Evolutionary conservation across 306 rosid species (phyloP).

Genomic region (Abrus precatorius): DNA sequence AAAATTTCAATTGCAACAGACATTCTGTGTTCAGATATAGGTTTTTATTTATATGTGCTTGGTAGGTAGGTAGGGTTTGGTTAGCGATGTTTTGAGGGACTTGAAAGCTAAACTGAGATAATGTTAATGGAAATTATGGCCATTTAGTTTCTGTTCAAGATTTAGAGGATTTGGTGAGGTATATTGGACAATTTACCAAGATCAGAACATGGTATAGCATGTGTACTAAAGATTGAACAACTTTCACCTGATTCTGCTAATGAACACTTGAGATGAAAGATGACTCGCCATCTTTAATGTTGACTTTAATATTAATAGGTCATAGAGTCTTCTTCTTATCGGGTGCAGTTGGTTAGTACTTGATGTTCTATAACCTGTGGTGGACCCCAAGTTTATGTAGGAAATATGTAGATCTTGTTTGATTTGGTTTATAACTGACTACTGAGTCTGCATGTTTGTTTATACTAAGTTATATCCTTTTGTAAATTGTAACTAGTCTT

Average conservation of each 20-base stretch:
- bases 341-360: conserved; percentile 1
- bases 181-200: conserved; percentile 12
- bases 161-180: conserved; percentile 19
- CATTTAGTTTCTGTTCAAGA: conserved; percentile 21
- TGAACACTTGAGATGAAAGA: conserved; percentile 21
- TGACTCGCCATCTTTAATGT: conserved; percentile 3
- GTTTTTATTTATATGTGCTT: background rate
- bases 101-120: conserved; percentile 19
- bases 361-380: background rate
- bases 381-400: conserved; percentile 9
- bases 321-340: background rate
- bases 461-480: background rate
- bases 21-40: background rate
- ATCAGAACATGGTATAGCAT: conserved; percentile 6
- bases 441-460: background rate
- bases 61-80: conserved; percentile 15
- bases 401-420: background rate
- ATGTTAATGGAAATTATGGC: background rate
- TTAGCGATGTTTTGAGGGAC: conserved; percentile 18
- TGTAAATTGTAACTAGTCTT: background rate
- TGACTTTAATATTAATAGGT: conserved; percentile 2
- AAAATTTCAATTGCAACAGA: background rate
- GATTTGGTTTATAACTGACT: background rate
- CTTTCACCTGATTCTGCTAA: background rate
- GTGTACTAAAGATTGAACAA: background rate